Evolutionary conservation across 805 yeast species (phyloP).

Genomic region (Pichia kluyveri): DNA sequence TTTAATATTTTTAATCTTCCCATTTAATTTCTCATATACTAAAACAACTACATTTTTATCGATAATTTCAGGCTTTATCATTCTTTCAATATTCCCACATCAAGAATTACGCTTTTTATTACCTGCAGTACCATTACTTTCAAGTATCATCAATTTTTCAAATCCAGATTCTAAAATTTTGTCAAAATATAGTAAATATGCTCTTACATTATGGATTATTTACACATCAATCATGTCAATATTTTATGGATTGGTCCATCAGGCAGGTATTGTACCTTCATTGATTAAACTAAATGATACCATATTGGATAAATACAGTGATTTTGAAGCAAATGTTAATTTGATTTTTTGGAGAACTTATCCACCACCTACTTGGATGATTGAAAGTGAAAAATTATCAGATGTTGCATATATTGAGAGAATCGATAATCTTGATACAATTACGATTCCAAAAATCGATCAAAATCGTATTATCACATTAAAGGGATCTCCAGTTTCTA

Average conservation of each 20-base stretch:
- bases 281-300: slow-evolving; percentile 30
- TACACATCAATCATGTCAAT: slow-evolving; percentile 55
- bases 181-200: slow-evolving; percentile 11
- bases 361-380: slow-evolving; percentile 85
- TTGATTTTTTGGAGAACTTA: slow-evolving; percentile 92
- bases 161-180: slow-evolving; percentile 1
- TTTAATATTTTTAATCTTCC: slow-evolving; percentile 36
- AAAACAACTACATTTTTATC: slow-evolving; percentile 51
- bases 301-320: neutral
- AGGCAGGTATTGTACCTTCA: slow-evolving; percentile 79
- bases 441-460: neutral
- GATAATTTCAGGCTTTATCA: slow-evolving; percentile 48
- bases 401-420: neutral
- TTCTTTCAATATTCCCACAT: slow-evolving; percentile 73
- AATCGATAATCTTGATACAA: neutral
- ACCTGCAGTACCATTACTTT: slow-evolving; percentile 67
- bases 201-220: slow-evolving; percentile 41
- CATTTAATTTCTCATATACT: slow-evolving; percentile 32
- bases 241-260: slow-evolving; percentile 77
- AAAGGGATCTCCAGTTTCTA: slow-evolving; percentile 1
- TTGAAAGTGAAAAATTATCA: slow-evolving; percentile 1
- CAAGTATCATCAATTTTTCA: slow-evolving; percentile 36
- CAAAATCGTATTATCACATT: neutral
- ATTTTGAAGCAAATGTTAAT: slow-evolving; percentile 7
- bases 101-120: slow-evolving; percentile 86